phyloP scores from a whole-genome alignment of 2,329 filamentous ascomycete species.

The Fusarium denticulatum region DNA sequence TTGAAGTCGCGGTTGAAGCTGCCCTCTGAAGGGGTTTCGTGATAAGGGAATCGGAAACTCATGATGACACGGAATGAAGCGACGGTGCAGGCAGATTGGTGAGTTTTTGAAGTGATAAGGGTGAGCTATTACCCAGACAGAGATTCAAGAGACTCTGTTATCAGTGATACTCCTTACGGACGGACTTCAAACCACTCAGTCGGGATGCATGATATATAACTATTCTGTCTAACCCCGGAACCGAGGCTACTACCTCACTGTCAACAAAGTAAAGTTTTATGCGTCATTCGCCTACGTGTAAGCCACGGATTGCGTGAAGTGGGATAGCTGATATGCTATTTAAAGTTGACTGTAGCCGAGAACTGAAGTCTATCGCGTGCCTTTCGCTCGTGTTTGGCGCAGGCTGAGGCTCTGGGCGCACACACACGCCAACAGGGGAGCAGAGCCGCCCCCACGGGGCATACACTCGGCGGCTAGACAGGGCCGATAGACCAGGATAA shows the following conservation, averaged over 20 bases:
- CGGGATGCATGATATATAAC: background rate
- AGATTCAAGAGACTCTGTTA: no score
- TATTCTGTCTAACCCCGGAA: background rate
- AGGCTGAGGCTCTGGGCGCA: background rate
- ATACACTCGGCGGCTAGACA: no score
- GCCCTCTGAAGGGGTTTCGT: fast-evolving
- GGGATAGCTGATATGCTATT: background rate
- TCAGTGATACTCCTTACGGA: background rate
- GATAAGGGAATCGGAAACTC: background rate
- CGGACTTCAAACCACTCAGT: no score
- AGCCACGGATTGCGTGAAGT: fast-evolving
- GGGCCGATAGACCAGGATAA: background rate
- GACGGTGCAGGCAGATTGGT: fast-evolving
- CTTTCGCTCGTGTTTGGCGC: background rate
- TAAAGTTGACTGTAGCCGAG: background rate
- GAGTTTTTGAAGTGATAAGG: fast-evolving
- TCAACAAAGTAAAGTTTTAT: fast-evolving
- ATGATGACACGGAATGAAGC: background rate
- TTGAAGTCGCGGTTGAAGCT: background rate
- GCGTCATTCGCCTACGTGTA: background rate
- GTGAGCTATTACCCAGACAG: background rate
- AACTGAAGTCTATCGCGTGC: background rate
- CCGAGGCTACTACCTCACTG: background rate
- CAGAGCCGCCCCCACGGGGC: background rate
- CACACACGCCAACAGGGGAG: background rate